phyloP scores from a whole-genome alignment of 441 rosid species.

The Francoa sonchifolia region DNA sequence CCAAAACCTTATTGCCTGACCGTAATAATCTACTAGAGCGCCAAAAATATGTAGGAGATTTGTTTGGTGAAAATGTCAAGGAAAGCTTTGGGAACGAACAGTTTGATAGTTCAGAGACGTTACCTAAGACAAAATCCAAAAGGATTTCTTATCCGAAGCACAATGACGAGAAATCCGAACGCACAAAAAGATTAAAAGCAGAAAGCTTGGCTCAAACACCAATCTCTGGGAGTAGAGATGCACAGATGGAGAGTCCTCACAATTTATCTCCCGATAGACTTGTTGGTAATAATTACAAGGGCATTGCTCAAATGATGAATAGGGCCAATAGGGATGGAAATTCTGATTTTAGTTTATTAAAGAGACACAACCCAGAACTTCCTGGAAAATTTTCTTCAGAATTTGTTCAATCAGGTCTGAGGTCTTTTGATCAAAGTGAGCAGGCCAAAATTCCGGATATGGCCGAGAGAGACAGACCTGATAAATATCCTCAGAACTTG shows the following conservation, averaged over 20 bases:
- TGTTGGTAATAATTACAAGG: constrained; percentile 23
- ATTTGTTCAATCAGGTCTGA: constrained; percentile 28
- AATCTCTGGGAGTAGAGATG: constrained; percentile 30
- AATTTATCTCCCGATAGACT: constrained; percentile 18
- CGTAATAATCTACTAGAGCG: constrained; percentile 40
- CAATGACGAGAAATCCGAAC: constrained; percentile 33
- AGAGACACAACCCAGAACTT: constrained; percentile 27
- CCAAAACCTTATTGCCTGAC: constrained; percentile 22
- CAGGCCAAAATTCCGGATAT: constrained; percentile 29
- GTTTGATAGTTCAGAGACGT: constrained; percentile 38
- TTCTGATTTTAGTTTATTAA: constrained; percentile 25
- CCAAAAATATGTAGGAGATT: constrained; percentile 56
- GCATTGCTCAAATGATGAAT: constrained; percentile 26
- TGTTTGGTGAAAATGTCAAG: constrained; percentile 58
- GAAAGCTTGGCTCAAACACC: constrained; percentile 33
- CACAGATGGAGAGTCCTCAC: constrained; percentile 24
- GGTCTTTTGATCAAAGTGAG: constrained; percentile 31
- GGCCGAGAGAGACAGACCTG: constrained; percentile 32
- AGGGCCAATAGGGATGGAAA: constrained; percentile 28
- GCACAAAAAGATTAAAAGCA: constrained; percentile 40
- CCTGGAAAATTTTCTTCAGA: constrained; percentile 38
- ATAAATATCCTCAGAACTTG: constrained; percentile 33
- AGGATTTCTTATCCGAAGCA: constrained; percentile 32
- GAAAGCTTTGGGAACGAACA: constrained; percentile 37
- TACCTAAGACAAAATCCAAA: constrained; percentile 33